Evolutionary conservation across 169 alveolate genomes (phyloP).

Genomic region (Plasmodium sp.): DNA sequence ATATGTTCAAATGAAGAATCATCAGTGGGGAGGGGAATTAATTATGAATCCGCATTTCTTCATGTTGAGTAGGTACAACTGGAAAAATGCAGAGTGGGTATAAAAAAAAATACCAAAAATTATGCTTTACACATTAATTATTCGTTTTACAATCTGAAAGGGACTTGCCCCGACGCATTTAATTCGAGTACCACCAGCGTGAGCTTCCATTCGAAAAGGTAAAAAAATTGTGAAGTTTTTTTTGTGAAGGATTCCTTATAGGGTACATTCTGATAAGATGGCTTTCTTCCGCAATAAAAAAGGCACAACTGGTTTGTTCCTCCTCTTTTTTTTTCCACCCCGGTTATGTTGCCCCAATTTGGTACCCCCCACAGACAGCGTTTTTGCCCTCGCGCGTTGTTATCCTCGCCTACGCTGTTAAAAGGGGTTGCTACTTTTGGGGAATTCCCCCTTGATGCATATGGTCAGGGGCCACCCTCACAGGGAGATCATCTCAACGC

Average conservation of each 20-base stretch:
- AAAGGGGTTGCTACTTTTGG: not conserved
- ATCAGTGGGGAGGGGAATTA: not conserved
- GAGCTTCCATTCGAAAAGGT: not conserved
- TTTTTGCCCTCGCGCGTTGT: not conserved
- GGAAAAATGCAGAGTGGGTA: not conserved
- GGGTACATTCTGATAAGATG: not conserved
- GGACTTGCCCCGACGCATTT: not conserved
- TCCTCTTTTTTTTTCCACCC: not conserved
- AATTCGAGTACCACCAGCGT: not conserved
- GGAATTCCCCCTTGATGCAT: not conserved
- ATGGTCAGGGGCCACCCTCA: not conserved
- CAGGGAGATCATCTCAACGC: not conserved
- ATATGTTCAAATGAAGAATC: not conserved
- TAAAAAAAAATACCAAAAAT: not conserved
- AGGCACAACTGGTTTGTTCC: not conserved
- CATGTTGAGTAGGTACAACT: not conserved
- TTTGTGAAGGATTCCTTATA: not conserved
- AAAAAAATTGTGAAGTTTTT: not conserved
- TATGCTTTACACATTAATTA: not conserved
- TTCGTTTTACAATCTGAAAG: too few relatives aligned
- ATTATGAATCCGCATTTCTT: not conserved
- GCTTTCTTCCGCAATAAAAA: not conserved
- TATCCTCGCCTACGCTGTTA: not conserved
- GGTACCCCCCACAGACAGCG: not conserved
- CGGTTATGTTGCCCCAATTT: not conserved